Evolutionary conservation across 78 protist genomes (phyloP).

Genomic region (Dictyostelium discoideum): dicty_2.7 NC_007088.5:4087501-4088000

Average conservation of each 20-base stretch:
- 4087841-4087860: neutral
- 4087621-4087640: too few species aligned
- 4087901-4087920: neutral
- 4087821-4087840: neutral
- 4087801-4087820: too few species aligned
- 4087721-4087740: constrained; percentile 64
- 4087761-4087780: neutral
- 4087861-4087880: neutral
- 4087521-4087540: neutral
- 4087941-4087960: neutral
- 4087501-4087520: neutral
- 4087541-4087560: neutral
- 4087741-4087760: constrained; percentile 65
- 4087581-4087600: neutral
- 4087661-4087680: constrained; percentile 9
- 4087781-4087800: neutral
- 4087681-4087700: constrained; percentile 58
- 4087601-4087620: too few species aligned
- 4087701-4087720: constrained; percentile 61
- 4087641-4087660: neutral
- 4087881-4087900: neutral
- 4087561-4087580: neutral
- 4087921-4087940: neutral
- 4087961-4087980: neutral
- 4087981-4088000: too few species aligned